phyloP scores from a whole-genome alignment of 1,284 basidiomycete species.

The Apiotrichum mycotoxinovorans region DNA sequence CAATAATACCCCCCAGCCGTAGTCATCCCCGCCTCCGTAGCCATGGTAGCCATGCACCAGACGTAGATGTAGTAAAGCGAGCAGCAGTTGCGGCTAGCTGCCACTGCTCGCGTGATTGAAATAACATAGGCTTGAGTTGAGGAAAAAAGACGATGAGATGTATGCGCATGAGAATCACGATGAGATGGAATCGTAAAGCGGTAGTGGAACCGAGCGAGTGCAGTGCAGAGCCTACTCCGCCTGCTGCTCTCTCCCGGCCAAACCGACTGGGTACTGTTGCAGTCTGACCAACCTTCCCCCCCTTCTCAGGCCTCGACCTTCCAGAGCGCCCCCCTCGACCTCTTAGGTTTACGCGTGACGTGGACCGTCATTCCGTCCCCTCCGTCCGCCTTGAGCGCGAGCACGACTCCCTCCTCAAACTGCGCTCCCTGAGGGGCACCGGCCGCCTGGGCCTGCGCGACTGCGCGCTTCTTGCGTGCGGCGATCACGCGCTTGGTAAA shows the following conservation, averaged over 20 bases:
- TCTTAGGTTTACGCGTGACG: conserved; percentile 74
- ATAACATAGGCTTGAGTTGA: not conserved
- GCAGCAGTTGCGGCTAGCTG: not conserved
- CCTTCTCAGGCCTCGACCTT: conserved; percentile 68
- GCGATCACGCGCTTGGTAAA: conserved; percentile 85
- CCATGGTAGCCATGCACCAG: not conserved
- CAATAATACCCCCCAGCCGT: too few relatives aligned
- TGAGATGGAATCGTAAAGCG: not conserved
- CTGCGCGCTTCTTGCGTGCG: conserved; percentile 63
- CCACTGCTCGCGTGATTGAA: not conserved
- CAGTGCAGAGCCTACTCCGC: not conserved
- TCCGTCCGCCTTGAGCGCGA: conserved; percentile 68
- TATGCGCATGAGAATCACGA: conserved; percentile 1
- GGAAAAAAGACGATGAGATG: not conserved
- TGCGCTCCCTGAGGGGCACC: conserved; percentile 55
- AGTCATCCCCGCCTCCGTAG: too few relatives aligned
- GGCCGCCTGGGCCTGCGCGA: conserved; percentile 54
- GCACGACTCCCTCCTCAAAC: conserved; percentile 68
- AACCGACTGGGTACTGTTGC: not conserved
- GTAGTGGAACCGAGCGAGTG: not conserved
- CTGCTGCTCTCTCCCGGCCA: not conserved
- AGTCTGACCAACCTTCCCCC: not conserved
- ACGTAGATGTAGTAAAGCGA: conserved; percentile 1
- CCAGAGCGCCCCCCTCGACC: conserved; percentile 66
- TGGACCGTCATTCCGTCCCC: conserved; percentile 69